phyloP scores from a whole-genome alignment of 2,329 filamentous ascomycete species.

The Ophiocordyceps camponoti-leonardi region DNA sequence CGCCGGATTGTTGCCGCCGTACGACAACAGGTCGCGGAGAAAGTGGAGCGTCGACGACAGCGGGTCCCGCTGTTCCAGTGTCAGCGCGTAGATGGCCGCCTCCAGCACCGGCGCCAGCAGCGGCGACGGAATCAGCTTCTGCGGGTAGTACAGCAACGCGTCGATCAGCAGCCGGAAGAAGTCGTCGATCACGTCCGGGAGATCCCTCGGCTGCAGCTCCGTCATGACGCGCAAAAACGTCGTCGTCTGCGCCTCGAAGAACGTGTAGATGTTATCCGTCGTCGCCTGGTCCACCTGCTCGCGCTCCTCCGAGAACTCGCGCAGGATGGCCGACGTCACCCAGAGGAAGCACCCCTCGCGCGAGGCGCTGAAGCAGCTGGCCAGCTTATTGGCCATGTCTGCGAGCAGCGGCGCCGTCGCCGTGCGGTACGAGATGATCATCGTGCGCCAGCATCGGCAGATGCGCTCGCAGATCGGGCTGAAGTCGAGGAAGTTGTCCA shows the following conservation, averaged over 20 bases:
- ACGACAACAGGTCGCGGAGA: constrained; percentile 76
- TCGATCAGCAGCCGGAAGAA: constrained; percentile 91
- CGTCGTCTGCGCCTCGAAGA: constrained; percentile 86
- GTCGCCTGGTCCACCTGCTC: constrained; percentile 72
- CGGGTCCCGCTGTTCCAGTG: constrained; percentile 80
- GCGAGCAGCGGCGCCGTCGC: constrained; percentile 75
- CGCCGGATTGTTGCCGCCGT: constrained; percentile 60
- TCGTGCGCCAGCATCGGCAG: constrained; percentile 89
- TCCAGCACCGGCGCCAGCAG: constrained; percentile 73
- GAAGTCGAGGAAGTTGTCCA: constrained; percentile 75
- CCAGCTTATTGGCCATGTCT: constrained; percentile 74
- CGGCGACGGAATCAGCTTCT: constrained; percentile 61
- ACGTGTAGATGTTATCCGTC: constrained; percentile 75
- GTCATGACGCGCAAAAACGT: constrained; percentile 81
- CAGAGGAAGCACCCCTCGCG: constrained; percentile 96
- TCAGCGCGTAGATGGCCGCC: constrained; percentile 71
- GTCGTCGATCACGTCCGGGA: constrained; percentile 80
- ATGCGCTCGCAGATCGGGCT: constrained; percentile 83
- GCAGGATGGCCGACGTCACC: constrained; percentile 87
- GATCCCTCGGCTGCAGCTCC: constrained; percentile 55
- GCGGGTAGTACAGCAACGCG: constrained; percentile 81
- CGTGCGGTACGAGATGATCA: constrained; percentile 89
- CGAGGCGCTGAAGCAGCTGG: constrained; percentile 67
- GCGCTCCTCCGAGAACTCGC: constrained; percentile 84
- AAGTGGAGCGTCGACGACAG: constrained; percentile 86